These are phyloP conservation scores for Cystobasidium sp. DNA, from an alignment of 1,284 basidiomycete genomes.

Conservation along the genomic window DNA sequence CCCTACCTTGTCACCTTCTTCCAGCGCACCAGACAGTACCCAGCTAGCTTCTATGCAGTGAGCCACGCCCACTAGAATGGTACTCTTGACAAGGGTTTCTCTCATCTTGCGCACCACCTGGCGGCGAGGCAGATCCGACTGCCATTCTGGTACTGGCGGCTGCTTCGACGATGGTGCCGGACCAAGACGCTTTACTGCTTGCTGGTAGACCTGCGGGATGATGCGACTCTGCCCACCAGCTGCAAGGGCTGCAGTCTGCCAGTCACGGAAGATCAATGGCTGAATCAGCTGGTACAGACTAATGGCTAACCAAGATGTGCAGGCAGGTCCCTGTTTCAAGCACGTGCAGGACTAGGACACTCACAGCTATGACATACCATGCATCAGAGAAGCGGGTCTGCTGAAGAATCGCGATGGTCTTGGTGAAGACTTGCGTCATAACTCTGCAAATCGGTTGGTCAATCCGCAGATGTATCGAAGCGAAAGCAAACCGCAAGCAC, in stretches of 20 bases:
- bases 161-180: slow-evolving; percentile 9
- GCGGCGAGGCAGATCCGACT: slow-evolving; percentile 27
- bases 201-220: slow-evolving; percentile 32
- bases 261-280: not conserved
- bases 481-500: not conserved
- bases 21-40: slow-evolving; percentile 7
- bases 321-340: not conserved
- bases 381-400: slow-evolving; percentile 14
- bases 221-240: slow-evolving; percentile 23
- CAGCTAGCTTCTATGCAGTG: slow-evolving; percentile 42
- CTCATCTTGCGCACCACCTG: slow-evolving; percentile 33
- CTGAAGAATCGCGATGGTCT: slow-evolving; percentile 5
- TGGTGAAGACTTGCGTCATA: not conserved
- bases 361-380: slow-evolving; percentile 28
- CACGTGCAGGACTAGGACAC: not conserved
- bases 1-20: slow-evolving; percentile 40
- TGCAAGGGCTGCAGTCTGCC: slow-evolving; percentile 17
- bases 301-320: too few relatives aligned
- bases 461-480: not conserved
- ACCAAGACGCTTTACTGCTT: slow-evolving; percentile 13
- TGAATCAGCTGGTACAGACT: not conserved
- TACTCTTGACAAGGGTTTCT: slow-evolving; percentile 36
- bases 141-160: not conserved
- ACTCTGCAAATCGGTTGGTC: not conserved
- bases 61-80: slow-evolving; percentile 39